A percentile compares a stretch with the other conserved stretches of the same genome.
These are phyloP conservation scores for Aureobasidium mangrovei DNA, from an alignment of 2,329 filamentous ascomycete genomes.

Conservation along the genomic window DNA sequence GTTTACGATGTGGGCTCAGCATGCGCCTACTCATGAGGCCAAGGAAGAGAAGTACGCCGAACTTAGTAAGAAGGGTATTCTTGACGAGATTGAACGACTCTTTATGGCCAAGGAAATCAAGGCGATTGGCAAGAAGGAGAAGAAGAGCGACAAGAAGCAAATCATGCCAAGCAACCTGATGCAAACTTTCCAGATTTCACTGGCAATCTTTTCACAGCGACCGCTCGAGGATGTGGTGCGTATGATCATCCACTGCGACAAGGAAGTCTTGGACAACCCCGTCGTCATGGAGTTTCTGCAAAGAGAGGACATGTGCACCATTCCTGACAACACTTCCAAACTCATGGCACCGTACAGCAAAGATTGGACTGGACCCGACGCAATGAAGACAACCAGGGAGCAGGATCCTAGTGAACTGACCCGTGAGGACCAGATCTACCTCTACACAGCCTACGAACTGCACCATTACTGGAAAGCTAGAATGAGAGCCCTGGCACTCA, in stretches of 20 bases:
- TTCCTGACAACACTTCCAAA: constrained; percentile 84
- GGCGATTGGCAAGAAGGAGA: constrained; percentile 61
- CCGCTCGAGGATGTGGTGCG: constrained; percentile 77
- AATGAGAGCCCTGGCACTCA: constrained; percentile 83
- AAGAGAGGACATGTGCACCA: constrained; percentile 83
- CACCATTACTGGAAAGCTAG: constrained; percentile 98
- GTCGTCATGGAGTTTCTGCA: constrained; percentile 97
- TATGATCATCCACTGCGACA: constrained; percentile 94
- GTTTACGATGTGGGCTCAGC: constrained; percentile 85
- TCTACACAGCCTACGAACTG: constrained; percentile 86
- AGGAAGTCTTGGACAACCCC: constrained; percentile 74
- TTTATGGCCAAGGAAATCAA: constrained; percentile 98
- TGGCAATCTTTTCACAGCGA: constrained; percentile 84
- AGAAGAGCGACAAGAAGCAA: constrained; percentile 94
- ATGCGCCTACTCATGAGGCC: constrained; percentile 75
- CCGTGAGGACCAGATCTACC: constrained; percentile 88
- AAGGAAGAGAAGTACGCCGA: constrained; percentile 95
- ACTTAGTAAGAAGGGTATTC: constrained; percentile 83
- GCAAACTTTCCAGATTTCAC: constrained; percentile 84
- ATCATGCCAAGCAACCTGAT: constrained; percentile 86
- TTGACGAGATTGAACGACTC: constrained; percentile 94
- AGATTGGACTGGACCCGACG: constrained; percentile 88
- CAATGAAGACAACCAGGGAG: constrained; percentile 67
- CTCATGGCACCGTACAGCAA: constrained; percentile 91
- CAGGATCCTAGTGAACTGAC: constrained; percentile 82